phyloP scores from a whole-genome alignment of 2,329 filamentous ascomycete species.

The Penicillium fuscoglaucum region DNA sequence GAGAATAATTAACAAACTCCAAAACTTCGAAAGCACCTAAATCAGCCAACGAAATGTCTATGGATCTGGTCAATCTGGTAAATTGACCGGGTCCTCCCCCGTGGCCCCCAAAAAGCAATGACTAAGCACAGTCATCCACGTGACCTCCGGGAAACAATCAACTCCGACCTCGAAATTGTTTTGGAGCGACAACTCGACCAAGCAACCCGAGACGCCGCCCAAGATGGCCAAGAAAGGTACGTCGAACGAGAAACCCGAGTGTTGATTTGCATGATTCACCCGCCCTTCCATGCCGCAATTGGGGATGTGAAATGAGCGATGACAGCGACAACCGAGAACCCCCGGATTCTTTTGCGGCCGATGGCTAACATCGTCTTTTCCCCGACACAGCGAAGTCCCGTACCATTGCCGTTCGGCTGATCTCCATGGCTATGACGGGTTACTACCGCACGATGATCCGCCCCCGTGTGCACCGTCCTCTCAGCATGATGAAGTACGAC shows the following conservation, averaged over 20 bases:
- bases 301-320: background rate
- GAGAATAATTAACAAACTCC: background rate
- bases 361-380: slow-evolving; percentile 17
- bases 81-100: background rate
- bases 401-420: slow-evolving; percentile 85
- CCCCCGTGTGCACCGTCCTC: slow-evolving; percentile 74
- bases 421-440: slow-evolving; percentile 98
- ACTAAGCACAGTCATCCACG: background rate
- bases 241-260: background rate
- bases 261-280: background rate
- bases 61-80: too few relatives aligned
- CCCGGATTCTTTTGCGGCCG: slow-evolving; percentile 1
- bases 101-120: background rate
- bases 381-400: slow-evolving; percentile 74
- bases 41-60: background rate
- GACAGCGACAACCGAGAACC: slow-evolving; percentile 2
- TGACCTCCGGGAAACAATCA: slow-evolving; percentile 2
- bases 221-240: slow-evolving; percentile 28
- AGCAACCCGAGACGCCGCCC: slow-evolving; percentile 16
- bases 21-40: background rate
- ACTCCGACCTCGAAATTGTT: slow-evolving; percentile 18
- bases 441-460: slow-evolving; percentile 92
- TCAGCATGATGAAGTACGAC: slow-evolving; percentile 99
- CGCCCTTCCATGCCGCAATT: background rate
- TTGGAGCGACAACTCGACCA: slow-evolving; percentile 16